Base-by-base conservation (phyloP, 805 yeast species). In the Starmera quercuum region DNA sequence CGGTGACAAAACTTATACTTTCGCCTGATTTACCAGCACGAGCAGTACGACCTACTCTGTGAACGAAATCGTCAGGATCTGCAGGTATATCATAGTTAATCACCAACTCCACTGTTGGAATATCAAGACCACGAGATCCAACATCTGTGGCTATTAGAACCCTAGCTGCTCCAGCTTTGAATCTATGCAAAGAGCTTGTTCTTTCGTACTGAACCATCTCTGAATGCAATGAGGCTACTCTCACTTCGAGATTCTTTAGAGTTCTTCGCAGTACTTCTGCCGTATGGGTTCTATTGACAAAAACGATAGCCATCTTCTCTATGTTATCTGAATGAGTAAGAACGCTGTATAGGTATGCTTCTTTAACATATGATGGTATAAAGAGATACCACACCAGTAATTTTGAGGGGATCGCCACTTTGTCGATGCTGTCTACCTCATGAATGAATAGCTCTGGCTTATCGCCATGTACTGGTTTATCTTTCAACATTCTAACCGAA, bases 1-100 rank as follows among this genome's bases (percentile, higher is more conserved):
- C 95, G 1, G 95, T 75, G 4, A 92, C 82, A 38, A 92, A 69
- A 11, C 92, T 75, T 1, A 92, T 64, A 6, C 95, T 73, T 42
- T 77, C 85, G 61, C 98, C 98, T 32, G 64, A 61, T 47, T 95
- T 71, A 2, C 97, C 97, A 3, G 97, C 97, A 72, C 98, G 83
- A 8, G 97, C 98, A 10, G 98, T 90, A 75, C 98, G 84, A 64
- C 98, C 98, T 9, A 90, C 95, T 58, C 98, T 70, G 61, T 92
- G 98, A 34, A 92, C 87, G 49, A 85, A 92, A 42, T 92, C 96
- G 51, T 92, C 96, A 4, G 97, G 84, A 52, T 92, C 97, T 1
- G 92, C 87, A 5, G 98, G 98, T 17, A 92, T 75, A 51, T 92
- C 97, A 51, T 74, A 92, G 54, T 92, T 92, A 18, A 92, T 62